Evolutionary conservation across 495 filamentous ascomycete species (phyloP).

Genomic region (Bombardia bombarda): DNA sequence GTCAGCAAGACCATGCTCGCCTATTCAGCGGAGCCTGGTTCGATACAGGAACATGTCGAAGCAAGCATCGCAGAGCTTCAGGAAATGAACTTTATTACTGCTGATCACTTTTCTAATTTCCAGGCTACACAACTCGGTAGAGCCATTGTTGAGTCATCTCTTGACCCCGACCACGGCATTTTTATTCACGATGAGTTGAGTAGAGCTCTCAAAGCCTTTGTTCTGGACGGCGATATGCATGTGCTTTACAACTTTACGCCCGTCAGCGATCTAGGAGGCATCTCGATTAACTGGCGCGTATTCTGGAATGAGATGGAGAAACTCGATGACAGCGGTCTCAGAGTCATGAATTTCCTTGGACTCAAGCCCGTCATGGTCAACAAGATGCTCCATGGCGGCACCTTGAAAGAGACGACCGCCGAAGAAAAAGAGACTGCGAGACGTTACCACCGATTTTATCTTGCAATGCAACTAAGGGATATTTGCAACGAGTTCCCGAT

Average conservation of each 20-base stretch:
- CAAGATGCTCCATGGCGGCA: conserved; percentile 64
- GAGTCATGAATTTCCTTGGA: conserved; percentile 62
- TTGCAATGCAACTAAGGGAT: conserved; percentile 73
- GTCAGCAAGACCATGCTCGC: conserved; percentile 61
- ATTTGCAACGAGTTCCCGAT: conserved; percentile 74
- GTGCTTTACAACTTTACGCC: conserved; percentile 77
- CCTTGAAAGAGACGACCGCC: conserved; percentile 54
- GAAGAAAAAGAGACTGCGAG: conserved; percentile 52
- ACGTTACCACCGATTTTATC: conserved; percentile 70
- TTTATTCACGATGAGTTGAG: conserved; percentile 66
- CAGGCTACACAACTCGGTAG: conserved; percentile 58
- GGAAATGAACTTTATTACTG: conserved; percentile 47
- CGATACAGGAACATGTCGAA: conserved; percentile 46
- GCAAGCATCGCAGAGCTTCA: conserved; percentile 47
- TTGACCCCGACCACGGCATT: conserved; percentile 69
- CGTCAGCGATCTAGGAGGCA: conserved; percentile 41
- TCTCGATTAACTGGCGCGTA: conserved; percentile 61
- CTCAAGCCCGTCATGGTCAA: conserved; percentile 64
- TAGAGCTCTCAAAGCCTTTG: conserved; percentile 63
- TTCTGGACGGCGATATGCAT: conserved; percentile 82
- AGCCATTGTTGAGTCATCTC: conserved; percentile 64
- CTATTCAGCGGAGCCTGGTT: conserved; percentile 34
- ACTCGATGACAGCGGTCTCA: conserved; percentile 62
- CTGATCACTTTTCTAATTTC: conserved; percentile 44
- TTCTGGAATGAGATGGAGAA: conserved; percentile 63